phyloP scores from a whole-genome alignment of 1,284 basidiomycete genomes.

The Bjerkandera adusta region DNA sequence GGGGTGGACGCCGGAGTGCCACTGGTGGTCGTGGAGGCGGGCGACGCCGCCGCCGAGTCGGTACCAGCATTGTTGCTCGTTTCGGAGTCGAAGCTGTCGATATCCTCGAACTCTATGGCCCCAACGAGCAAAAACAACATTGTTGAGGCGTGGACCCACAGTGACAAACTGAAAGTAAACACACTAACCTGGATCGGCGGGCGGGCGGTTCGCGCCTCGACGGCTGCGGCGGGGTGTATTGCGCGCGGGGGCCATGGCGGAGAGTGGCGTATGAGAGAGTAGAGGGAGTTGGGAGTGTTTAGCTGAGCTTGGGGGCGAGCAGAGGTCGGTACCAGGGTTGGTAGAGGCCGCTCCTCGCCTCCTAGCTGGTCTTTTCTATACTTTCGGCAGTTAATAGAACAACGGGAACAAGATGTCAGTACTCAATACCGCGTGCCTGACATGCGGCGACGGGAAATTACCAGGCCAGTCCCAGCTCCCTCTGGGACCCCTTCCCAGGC shows the following conservation, averaged over 20 bases:
- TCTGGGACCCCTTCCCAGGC: no score
- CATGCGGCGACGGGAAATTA: conserved; percentile 1
- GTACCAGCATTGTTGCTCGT: not conserved
- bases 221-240: conserved; percentile 18
- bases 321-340: not conserved
- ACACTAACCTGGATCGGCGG: conserved; percentile 20
- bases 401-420: conserved; percentile 7
- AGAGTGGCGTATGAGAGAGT: not conserved
- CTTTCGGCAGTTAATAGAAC: conserved; percentile 3
- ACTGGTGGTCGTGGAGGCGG: not conserved
- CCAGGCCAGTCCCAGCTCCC: no score
- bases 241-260: conserved; percentile 10
- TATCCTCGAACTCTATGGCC: conserved; percentile 14
- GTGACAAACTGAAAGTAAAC: conserved; percentile 16
- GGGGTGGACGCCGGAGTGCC: not conserved
- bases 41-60: not conserved
- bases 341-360: conserved; percentile 4
- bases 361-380: conserved; percentile 13
- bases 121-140: conserved; percentile 7
- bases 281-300: not conserved
- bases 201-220: conserved; percentile 17
- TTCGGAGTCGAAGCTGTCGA: conserved; percentile 10
- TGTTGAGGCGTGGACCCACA: conserved; percentile 16
- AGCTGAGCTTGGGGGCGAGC: conserved; percentile 13
- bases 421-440: conserved; percentile 4